Conservation (phyloP, 306 rosid genomes). For the Pyrus communis region DNA sequence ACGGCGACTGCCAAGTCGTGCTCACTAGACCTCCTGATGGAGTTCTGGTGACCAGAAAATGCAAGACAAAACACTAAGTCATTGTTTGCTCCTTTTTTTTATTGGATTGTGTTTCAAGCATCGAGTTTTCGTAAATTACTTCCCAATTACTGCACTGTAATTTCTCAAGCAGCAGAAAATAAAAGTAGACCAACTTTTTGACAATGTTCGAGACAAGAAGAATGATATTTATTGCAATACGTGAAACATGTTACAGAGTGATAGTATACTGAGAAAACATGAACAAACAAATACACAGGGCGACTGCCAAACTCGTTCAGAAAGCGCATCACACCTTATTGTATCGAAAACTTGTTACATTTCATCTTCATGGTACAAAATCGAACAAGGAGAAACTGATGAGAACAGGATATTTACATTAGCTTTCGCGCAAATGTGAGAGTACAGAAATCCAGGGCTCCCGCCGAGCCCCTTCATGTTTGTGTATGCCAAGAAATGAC, state of each 20-base stretch:
- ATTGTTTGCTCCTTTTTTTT: background rate
- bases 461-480: constrained; percentile 1
- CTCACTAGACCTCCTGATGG: constrained; percentile 71
- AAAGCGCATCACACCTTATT: background rate
- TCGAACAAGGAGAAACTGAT: background rate
- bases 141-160: background rate
- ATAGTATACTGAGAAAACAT: background rate
- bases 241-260: background rate
- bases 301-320: background rate
- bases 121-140: background rate
- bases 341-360: background rate
- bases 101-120: background rate
- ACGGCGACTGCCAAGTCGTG: constrained; percentile 45
- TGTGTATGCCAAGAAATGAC: constrained; percentile 2
- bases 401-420: constrained; percentile 8
- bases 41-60: constrained; percentile 40
- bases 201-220: background rate
- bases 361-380: constrained; percentile 10
- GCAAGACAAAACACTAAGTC: constrained; percentile 55
- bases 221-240: background rate
- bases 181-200: background rate
- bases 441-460: background rate
- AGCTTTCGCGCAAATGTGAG: background rate
- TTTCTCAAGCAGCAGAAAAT: background rate
- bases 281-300: background rate